Conservation (phyloP, 176 grass and related monocot genomes). For the Triticum monococcum region DNA sequence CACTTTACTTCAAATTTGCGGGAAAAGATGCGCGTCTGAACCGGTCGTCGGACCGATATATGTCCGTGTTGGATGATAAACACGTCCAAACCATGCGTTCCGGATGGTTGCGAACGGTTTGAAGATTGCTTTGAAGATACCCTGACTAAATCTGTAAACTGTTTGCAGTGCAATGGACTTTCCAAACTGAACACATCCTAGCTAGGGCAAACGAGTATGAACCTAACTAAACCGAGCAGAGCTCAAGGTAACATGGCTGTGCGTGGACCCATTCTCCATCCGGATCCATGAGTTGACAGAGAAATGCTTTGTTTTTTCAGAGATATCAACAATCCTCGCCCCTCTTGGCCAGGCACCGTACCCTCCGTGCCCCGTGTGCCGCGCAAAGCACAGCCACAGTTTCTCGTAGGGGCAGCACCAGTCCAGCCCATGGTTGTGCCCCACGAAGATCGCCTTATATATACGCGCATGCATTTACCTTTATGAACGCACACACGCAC, state of each 20-base stretch:
- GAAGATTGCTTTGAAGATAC: too few species aligned
- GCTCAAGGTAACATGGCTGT: slow-evolving; percentile 51
- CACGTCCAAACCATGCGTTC: too few species aligned
- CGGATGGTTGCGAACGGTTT: too few species aligned
- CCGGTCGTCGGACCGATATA: too few species aligned
- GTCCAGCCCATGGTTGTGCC: slow-evolving; percentile 87
- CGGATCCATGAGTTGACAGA: slow-evolving; percentile 67
- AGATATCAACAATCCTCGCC: slow-evolving; percentile 59
- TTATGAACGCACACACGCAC: too few species aligned
- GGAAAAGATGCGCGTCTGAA: too few species aligned
- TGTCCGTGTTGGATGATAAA: too few species aligned
- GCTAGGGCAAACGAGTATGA: neutral
- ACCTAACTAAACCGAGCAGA: too few species aligned
- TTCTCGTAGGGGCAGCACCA: slow-evolving; percentile 82
- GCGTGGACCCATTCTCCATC: slow-evolving; percentile 69
- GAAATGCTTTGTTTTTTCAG: slow-evolving; percentile 38
- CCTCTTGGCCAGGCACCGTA: slow-evolving; percentile 75
- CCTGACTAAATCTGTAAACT: neutral
- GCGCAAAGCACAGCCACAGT: slow-evolving; percentile 82
- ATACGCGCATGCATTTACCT: too few species aligned
- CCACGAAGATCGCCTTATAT: slow-evolving; percentile 85
- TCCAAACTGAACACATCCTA: neutral
- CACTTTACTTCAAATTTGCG: too few species aligned
- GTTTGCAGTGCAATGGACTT: too few species aligned
- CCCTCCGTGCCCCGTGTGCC: slow-evolving; percentile 74